Evolutionary conservation across 331 rosid species (phyloP).

Genomic region (Phaseolus coccineus): DNA sequence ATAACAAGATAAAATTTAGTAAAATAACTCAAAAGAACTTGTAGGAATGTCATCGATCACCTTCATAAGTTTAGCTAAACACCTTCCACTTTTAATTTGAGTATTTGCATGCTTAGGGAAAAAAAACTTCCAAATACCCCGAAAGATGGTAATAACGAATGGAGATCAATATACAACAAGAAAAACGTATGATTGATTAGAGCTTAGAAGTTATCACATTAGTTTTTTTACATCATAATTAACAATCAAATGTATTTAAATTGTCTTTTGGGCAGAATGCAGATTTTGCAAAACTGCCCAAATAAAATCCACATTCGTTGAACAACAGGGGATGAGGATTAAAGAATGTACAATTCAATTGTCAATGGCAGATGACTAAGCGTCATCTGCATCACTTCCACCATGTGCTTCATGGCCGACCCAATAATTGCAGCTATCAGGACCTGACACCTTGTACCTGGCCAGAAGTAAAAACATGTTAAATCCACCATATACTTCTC

Average conservation of each 20-base stretch:
- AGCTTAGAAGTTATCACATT: constrained; percentile 40
- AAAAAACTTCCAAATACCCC: not conserved
- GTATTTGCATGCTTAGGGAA: not conserved
- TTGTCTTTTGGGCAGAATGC: constrained; percentile 50
- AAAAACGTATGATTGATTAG: constrained; percentile 25
- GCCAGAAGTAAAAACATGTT: constrained; percentile 45
- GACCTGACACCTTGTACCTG: constrained; percentile 82
- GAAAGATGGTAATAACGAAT: not conserved
- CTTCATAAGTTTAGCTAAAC: not conserved
- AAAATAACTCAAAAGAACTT: not conserved
- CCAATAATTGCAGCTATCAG: constrained; percentile 83
- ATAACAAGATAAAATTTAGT: not conserved
- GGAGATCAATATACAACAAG: constrained; percentile 19
- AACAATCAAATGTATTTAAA: constrained; percentile 47
- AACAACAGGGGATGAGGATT: constrained; percentile 43
- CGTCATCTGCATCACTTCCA: constrained; percentile 93
- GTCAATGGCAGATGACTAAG: constrained; percentile 48
- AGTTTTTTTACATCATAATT: constrained; percentile 47
- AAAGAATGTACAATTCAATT: constrained; percentile 76
- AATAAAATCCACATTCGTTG: constrained; percentile 50
- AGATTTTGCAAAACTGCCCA: constrained; percentile 48
- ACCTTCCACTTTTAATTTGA: not conserved
- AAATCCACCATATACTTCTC: constrained; percentile 34
- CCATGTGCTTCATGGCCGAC: constrained; percentile 72
- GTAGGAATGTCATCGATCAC: not conserved